Base-by-base conservation (phyloP, 805 yeast genomes). In the Yamadazyma philogaea region DNA sequence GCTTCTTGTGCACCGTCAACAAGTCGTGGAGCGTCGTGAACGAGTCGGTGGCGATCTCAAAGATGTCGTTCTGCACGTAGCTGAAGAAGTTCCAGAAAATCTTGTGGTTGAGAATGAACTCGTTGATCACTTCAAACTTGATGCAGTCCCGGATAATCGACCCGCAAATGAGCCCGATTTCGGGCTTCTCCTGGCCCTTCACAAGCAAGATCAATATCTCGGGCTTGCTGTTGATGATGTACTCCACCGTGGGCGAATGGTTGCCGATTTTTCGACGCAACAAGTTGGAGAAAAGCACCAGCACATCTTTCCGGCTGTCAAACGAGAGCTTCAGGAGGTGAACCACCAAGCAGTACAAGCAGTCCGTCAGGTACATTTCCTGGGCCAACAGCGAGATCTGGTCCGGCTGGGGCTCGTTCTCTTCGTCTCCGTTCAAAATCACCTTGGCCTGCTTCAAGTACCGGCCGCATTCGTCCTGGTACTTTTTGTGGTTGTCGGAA, bases 41-140 rank as follows among this genome's bases (percentile, higher is more conserved):
- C 1, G 96, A 79, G 58, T 89, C 96, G 0, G 96, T 87, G 44
- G 96, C 88, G 17, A 86, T 79, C 64, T 93, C 98, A 66, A 93
- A 93, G 21, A 84, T 80, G 4, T 82, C 83, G 30, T 76, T 70
- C 51, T 81, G 83, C 30, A 87, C 86, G 59, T 85, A 87, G 34
- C 77, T 79, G 63, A 93, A 91, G 54, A 81, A 83, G 47, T 79
- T 78, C 98, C 98, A 93, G 49, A 91, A 73, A 18, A 70, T 66
- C 15, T 78, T 75, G 49, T 81, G 81, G 33, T 72, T 64, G 32
- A 91, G 57, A 8, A 88, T 70, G 45, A 75, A 74, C 40, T 74
- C 68, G 26, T 85, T 76, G 42, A 93, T 70, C 35, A 69, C 73
- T 60, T 89, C 96, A 57, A 81, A 80, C 56, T 84, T 85, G 47